Percentiles rank a stretch among this genome's conserved stretches.
Evolutionary conservation across 179 eudicot genomes (phyloP).

Genomic region (Beta macrorhiza): DNA sequence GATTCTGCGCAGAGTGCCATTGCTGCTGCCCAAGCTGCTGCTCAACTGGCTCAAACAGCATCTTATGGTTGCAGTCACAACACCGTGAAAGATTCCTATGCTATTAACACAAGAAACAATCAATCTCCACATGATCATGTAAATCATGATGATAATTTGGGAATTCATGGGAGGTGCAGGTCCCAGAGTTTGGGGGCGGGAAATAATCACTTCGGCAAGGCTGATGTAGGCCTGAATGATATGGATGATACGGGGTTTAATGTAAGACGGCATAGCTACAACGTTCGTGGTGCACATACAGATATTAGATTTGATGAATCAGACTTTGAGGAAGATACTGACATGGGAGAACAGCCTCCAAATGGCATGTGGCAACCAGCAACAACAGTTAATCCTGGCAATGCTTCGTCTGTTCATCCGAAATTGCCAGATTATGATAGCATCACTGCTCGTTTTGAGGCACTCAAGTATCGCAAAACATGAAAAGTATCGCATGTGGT

Average conservation of each 20-base stretch:
- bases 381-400: constrained; percentile 22
- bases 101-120: constrained; percentile 15
- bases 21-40: constrained; percentile 89
- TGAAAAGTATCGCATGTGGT: background rate
- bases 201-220: constrained; percentile 15
- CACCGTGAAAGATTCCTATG: background rate
- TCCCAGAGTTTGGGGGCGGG: constrained; percentile 35
- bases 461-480: constrained; percentile 62
- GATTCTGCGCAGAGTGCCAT: constrained; percentile 70
- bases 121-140: constrained; percentile 13
- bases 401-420: constrained; percentile 57
- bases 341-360: constrained; percentile 41
- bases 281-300: constrained; percentile 38
- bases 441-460: constrained; percentile 83
- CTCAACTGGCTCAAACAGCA: constrained; percentile 55
- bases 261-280: constrained; percentile 62
- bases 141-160: constrained; percentile 15
- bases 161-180: constrained; percentile 24
- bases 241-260: constrained; percentile 26
- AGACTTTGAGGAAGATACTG: constrained; percentile 61
- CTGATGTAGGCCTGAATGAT: constrained; percentile 22
- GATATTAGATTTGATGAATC: constrained; percentile 80
- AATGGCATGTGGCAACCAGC: constrained; percentile 31
- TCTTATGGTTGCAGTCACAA: background rate
- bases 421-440: constrained; percentile 86